phyloP scores from a whole-genome alignment of 2,329 filamentous ascomycete species.

The Clarireedia homoeocarpa region DNA sequence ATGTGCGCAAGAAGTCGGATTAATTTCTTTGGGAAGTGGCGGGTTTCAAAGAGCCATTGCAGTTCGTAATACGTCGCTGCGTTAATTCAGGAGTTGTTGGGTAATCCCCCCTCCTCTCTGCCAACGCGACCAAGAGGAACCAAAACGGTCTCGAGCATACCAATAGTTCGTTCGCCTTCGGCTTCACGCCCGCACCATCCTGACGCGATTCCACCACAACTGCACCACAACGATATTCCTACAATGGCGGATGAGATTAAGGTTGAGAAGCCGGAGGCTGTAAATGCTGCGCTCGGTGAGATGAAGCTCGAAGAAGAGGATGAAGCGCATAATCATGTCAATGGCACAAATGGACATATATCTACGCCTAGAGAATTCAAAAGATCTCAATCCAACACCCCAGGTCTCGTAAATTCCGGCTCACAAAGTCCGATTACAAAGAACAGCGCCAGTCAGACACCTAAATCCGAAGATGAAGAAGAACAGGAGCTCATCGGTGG shows the following conservation, averaged over 20 bases:
- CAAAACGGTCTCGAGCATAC: constrained; percentile 3
- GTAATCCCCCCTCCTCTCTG: not conserved
- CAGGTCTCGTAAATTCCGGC: constrained; percentile 17
- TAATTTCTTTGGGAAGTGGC: constrained; percentile 4
- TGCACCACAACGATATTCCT: not conserved
- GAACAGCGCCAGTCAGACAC: constrained; percentile 19
- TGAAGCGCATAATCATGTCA: constrained; percentile 15
- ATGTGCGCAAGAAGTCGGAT: constrained; percentile 4
- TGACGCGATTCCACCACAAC: constrained; percentile 3
- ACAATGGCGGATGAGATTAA: constrained; percentile 27
- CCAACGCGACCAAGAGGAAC: not conserved
- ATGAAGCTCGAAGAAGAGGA: constrained; percentile 28
- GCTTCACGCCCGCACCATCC: constrained; percentile 3
- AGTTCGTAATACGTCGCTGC: not conserved
- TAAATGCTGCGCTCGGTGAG: constrained; percentile 27
- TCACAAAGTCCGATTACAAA: constrained; percentile 23
- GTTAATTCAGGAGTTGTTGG: not conserved
- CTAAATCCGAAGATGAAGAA: constrained; percentile 31
- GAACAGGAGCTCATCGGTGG: constrained; percentile 46
- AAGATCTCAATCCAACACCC: constrained; percentile 22
- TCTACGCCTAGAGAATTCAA: constrained; percentile 14
- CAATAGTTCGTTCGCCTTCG: constrained; percentile 3
- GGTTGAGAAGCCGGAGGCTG: constrained; percentile 22
- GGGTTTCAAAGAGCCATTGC: not conserved
- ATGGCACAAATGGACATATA: constrained; percentile 20